Evolutionary conservation across 371 early-diverging fungal genomes (phyloP).

Genomic region (Apophysomyces trapeziformis): DNA sequence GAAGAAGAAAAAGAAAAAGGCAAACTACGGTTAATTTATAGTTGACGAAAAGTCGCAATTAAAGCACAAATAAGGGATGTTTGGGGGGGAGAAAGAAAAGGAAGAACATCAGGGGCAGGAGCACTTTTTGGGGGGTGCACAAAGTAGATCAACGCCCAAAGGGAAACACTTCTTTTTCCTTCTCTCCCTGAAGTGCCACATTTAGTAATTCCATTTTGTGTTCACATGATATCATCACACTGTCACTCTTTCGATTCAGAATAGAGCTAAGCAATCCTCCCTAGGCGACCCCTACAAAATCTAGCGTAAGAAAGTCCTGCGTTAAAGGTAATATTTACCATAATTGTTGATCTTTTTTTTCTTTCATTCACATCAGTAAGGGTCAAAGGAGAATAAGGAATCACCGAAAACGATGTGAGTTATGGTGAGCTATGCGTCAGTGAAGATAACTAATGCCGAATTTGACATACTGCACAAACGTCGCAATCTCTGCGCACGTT

Average conservation of each 20-base stretch:
- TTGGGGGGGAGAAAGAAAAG: background rate
- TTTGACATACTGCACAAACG: conserved; percentile 1
- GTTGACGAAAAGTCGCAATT: conserved; percentile 9
- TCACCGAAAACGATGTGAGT: conserved; percentile 2
- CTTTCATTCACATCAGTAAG: background rate
- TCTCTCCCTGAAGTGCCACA: background rate
- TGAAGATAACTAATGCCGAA: background rate
- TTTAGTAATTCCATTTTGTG: background rate
- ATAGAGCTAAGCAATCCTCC: conserved; percentile 3
- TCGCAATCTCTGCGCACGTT: conserved; percentile 5
- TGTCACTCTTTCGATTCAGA: conserved; percentile 5
- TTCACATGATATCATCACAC: conserved; percentile 10
- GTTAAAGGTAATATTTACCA: conserved; percentile 12
- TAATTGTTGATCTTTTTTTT: background rate
- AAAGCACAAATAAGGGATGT: conserved; percentile 10
- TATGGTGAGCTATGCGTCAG: background rate
- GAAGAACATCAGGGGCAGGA: background rate
- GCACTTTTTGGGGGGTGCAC: background rate
- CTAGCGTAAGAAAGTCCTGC: background rate
- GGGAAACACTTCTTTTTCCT: background rate
- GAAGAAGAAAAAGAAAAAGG: conserved; percentile 5
- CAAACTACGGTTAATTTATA: conserved; percentile 5
- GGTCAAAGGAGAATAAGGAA: background rate
- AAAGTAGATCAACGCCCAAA: background rate
- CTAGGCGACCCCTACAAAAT: background rate